Conservation (phyloP, 1,284 basidiomycete genomes). For the Puccinia coronata region DNA sequence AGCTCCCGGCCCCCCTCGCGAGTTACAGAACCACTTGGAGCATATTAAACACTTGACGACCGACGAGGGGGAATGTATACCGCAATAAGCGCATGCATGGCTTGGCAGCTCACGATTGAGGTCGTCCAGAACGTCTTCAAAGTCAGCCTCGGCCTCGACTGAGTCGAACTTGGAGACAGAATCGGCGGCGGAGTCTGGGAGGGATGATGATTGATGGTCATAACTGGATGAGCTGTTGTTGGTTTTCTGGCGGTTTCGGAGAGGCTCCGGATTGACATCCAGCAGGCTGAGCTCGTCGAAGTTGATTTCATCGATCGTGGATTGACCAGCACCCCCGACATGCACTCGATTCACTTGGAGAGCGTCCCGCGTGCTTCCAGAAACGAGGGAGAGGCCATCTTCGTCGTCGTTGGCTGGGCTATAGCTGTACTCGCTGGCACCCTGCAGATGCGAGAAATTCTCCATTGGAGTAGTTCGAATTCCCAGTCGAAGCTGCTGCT, state of each 20-base stretch:
- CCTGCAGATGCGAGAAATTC: conserved; percentile 44
- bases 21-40: conserved; percentile 99
- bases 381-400: conserved; percentile 39
- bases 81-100: conserved; percentile 98
- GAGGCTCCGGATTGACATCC: conserved; percentile 30
- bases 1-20: conserved; percentile 87
- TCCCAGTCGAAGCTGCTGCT: too few relatives aligned
- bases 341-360: not conserved
- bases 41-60: conserved; percentile 96
- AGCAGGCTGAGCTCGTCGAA: conserved; percentile 38
- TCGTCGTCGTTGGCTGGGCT: conserved; percentile 48
- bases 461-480: too few relatives aligned
- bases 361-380: conserved; percentile 27
- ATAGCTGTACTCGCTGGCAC: conserved; percentile 48
- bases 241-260: conserved; percentile 12
- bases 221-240: conserved; percentile 1
- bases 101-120: conserved; percentile 79
- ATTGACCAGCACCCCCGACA: not conserved
- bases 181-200: not conserved
- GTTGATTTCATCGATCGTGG: conserved; percentile 46
- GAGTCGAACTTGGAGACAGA: conserved; percentile 21
- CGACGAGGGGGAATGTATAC: conserved; percentile 95
- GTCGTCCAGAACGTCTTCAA: conserved; percentile 82
- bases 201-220: conserved; percentile 28
- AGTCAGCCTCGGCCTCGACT: conserved; percentile 68